A percentile compares a stretch with the other conserved stretches of the same genome.
These are phyloP conservation scores for Neonectria punicea DNA, from an alignment of 2,329 filamentous ascomycete species.

Conservation along the genomic window DNA sequence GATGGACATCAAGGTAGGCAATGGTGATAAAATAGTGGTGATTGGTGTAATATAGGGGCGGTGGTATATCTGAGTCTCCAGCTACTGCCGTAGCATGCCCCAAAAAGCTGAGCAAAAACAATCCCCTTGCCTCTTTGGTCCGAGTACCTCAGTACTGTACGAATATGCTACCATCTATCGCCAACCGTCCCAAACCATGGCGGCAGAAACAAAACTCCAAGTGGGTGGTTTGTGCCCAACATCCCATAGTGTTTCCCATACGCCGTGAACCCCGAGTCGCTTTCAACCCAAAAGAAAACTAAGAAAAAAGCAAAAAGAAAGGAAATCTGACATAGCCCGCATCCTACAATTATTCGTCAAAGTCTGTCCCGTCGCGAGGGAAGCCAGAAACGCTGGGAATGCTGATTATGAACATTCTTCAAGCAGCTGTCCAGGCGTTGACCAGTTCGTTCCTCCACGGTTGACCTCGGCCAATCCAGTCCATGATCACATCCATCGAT, in stretches of 20 bases:
- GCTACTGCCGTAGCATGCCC: neutral
- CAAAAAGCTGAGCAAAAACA: neutral
- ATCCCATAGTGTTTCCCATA: conserved; percentile 4
- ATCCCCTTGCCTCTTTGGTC: neutral
- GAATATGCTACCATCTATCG: neutral
- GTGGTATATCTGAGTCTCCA: neutral
- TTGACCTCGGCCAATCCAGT: neutral
- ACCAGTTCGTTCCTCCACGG: neutral
- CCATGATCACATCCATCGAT: conserved; percentile 4
- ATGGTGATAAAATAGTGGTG: neutral
- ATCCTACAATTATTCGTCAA: neutral
- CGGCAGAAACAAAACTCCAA: conserved; percentile 6
- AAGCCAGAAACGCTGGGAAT: neutral
- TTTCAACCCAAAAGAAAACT: neutral
- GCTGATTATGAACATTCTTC: neutral
- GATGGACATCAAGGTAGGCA: neutral
- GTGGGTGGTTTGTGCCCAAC: conserved; percentile 9
- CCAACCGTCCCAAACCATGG: conserved; percentile 6
- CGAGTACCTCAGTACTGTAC: neutral
- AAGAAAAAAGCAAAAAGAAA: neutral
- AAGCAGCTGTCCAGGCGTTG: neutral
- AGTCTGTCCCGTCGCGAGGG: neutral
- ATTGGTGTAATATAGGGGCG: neutral
- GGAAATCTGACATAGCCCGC: neutral
- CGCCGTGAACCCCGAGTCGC: conserved; percentile 10